A percentile compares a stretch with the other conserved stretches of the same genome.
Evolutionary conservation across 345 rosid genomes (phyloP).

Genomic region (Aquilaria malaccensis): DNA sequence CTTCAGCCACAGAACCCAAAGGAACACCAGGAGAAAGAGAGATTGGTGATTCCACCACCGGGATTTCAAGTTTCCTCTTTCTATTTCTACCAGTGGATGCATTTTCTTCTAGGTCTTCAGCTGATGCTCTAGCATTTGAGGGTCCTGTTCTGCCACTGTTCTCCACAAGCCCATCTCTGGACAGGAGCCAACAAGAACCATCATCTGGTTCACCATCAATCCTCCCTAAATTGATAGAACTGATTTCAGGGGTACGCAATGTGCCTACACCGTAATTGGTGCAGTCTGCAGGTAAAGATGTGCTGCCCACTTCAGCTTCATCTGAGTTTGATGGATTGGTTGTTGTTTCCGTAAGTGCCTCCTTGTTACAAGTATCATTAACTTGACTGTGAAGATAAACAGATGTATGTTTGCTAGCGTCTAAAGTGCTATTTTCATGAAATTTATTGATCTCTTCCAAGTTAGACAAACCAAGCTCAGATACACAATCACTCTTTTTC

Average conservation of each 20-base stretch:
- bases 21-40: slow-evolving; percentile 18
- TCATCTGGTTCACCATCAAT: slow-evolving; percentile 10
- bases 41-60: slow-evolving; percentile 29
- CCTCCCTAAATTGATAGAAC: slow-evolving; percentile 10
- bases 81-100: slow-evolving; percentile 12
- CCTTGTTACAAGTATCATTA: slow-evolving; percentile 22
- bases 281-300: slow-evolving; percentile 7
- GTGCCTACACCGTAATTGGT: slow-evolving; percentile 10
- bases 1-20: slow-evolving; percentile 24
- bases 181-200: slow-evolving; percentile 20
- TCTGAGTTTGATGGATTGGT: slow-evolving; percentile 12
- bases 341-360: slow-evolving; percentile 11
- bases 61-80: slow-evolving; percentile 11
- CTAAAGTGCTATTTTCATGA: slow-evolving; percentile 18
- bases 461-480: slow-evolving; percentile 2
- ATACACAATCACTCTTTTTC: neutral
- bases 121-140: slow-evolving; percentile 10
- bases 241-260: slow-evolving; percentile 11
- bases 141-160: slow-evolving; percentile 21
- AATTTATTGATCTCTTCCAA: slow-evolving; percentile 18
- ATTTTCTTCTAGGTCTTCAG: slow-evolving; percentile 21
- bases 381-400: slow-evolving; percentile 9
- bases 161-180: slow-evolving; percentile 20
- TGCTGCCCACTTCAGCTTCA: slow-evolving; percentile 12
- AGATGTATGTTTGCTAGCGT: slow-evolving; percentile 18